phyloP scores from a whole-genome alignment of 768 basidiomycete species.

The Trametes sanguinea region DNA sequence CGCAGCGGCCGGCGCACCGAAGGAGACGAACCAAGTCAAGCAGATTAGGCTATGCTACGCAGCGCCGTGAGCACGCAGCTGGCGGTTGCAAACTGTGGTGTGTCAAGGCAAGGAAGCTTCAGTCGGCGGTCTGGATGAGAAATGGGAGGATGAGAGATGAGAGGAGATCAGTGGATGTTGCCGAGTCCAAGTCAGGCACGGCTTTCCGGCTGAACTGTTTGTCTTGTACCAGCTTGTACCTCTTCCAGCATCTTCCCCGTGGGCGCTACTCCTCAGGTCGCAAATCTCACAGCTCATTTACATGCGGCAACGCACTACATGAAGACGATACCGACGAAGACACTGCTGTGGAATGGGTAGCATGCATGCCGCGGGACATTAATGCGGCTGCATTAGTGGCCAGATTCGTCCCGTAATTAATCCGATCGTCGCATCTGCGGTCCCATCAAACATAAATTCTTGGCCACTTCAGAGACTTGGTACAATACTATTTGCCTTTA shows the following conservation, averaged over 20 bases:
- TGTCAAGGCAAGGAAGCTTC: not conserved
- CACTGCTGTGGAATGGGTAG: too few relatives aligned
- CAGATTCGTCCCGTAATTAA: too few relatives aligned
- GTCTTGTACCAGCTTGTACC: not conserved
- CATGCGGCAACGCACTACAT: too few relatives aligned
- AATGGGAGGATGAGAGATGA: not conserved
- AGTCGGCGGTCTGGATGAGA: not conserved
- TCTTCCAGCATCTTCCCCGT: constrained; percentile 10
- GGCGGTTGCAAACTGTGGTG: not conserved
- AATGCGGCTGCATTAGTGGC: too few relatives aligned
- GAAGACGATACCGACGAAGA: too few relatives aligned
- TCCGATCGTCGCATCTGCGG: not conserved
- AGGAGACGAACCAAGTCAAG: constrained; percentile 7
- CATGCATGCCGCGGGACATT: too few relatives aligned
- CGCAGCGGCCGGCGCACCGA: constrained; percentile 18
- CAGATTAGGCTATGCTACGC: constrained; percentile 15
- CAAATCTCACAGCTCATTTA: not conserved
- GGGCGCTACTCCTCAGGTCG: not conserved
- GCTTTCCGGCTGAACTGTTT: constrained; percentile 2
- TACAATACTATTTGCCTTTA: too few relatives aligned
- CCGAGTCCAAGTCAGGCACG: constrained; percentile 6
- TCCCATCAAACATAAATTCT: too few relatives aligned
- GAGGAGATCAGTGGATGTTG: constrained; percentile 13
- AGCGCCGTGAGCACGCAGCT: constrained; percentile 9
- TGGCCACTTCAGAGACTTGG: too few relatives aligned